Evolutionary conservation across 495 filamentous ascomycete genomes (phyloP), one percentile per base, ranked within the genome.

Genomic region (Hypoxylon subgilvum): DNA sequence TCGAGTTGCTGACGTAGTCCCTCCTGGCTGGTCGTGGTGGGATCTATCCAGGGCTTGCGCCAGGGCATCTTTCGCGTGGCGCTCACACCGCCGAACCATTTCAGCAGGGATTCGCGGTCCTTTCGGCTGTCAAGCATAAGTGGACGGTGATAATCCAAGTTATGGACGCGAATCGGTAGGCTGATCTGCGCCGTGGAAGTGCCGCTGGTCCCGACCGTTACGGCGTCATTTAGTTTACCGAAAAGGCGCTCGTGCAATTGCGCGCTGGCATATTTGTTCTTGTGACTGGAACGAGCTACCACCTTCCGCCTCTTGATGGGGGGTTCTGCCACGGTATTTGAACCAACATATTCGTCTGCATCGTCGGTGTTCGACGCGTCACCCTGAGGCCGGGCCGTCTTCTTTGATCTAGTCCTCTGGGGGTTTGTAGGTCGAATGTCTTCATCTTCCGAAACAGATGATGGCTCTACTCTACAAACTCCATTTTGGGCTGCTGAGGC

Each of bases 31-130:
- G 40, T 13, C 10, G 18, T 9, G 6, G n/a, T 14, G 13, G 69
- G 56, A 34, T 74, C 54, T 6, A 72, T 50, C 71, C 75, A 81
- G 9, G 74, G 32, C 43, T 78, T 76, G 47, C 77, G 71, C 76
- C 76, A 79, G 4, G 78, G 78, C 76, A 81, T 79, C 43, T 66
- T 40, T 25, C 78, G 76, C 0, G 28, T 14, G 19, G 58, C 19
- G 63, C 60, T 66, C 18, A 69, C 70, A 28, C 42, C 36, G 46
- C 70, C 66, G 42, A 76, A 80, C 77, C 77, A 80, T 19, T 36
- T 6, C 1, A 79, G 73, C 14, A 80, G 61, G 10, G 65, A 45
- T 10, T 42, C 22, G 16, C 66, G 69, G 16, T 53, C 44, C 3
- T 59, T n/a, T 1, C 42, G 30, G 35, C 52, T 65, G 28, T 69